phyloP scores from a whole-genome alignment of 2,329 filamentous ascomycete genomes.

The Trichoderma simmonsii region DNA sequence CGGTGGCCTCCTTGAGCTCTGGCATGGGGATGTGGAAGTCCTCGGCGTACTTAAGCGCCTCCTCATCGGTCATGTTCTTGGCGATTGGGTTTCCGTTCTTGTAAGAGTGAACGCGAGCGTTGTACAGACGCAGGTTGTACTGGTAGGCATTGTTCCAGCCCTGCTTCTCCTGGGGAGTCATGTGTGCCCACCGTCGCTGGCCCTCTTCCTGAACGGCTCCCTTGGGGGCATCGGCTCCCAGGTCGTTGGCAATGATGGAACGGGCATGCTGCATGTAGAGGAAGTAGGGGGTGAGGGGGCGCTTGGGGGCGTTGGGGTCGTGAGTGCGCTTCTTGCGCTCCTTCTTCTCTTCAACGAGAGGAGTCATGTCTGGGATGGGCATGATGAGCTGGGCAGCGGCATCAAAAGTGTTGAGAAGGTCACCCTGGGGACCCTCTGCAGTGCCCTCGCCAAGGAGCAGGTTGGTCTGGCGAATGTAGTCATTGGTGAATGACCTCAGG shows the following conservation, averaged over 20 bases:
- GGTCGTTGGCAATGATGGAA: constrained; percentile 73
- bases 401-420: constrained; percentile 51
- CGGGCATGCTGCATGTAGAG: constrained; percentile 89
- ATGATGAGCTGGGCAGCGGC: constrained; percentile 46
- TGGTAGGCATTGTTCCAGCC: constrained; percentile 66
- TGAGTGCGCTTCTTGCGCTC: constrained; percentile 84
- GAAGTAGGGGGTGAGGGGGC: constrained; percentile 91
- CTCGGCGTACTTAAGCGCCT: constrained; percentile 60
- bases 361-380: constrained; percentile 38
- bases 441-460: constrained; percentile 68
- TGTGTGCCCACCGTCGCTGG: constrained; percentile 78
- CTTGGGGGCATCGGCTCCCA: constrained; percentile 72
- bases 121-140: constrained; percentile 65
- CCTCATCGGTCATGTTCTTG: constrained; percentile 59
- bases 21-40: constrained; percentile 54
- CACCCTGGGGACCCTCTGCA: constrained; percentile 45
- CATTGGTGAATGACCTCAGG: constrained; percentile 74
- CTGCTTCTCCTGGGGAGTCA: constrained; percentile 70
- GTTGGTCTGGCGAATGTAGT: constrained; percentile 87
- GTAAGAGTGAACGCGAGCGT: constrained; percentile 63
- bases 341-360: constrained; percentile 67
- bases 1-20: constrained; percentile 42
- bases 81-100: constrained; percentile 57
- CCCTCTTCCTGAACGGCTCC: constrained; percentile 87
- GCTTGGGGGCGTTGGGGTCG: constrained; percentile 93